phyloP scores from a whole-genome alignment of 1,284 basidiomycete genomes.

The Paramarasmius palmivorus region DNA sequence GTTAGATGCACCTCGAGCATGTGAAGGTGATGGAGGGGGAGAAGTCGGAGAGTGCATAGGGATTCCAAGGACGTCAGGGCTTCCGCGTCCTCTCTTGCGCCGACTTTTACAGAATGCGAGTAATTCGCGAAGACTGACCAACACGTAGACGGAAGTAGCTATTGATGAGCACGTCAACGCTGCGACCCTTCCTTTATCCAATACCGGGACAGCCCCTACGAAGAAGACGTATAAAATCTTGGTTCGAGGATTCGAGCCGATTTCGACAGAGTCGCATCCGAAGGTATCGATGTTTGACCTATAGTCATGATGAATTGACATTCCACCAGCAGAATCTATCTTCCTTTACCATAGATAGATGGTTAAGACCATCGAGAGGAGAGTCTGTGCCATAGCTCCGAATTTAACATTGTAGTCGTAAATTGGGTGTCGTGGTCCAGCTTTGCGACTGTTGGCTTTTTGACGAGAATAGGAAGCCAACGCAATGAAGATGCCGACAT shows the following conservation, averaged over 20 bases:
- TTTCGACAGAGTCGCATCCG: conserved; percentile 19
- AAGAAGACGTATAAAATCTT: conserved; percentile 32
- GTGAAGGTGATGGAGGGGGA: background rate
- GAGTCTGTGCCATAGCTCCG: conserved; percentile 36
- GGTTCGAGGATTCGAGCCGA: background rate
- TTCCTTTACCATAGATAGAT: conserved; percentile 37
- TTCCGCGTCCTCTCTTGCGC: too few relatives aligned
- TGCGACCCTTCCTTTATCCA: conserved; percentile 30
- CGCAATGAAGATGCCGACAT: conserved; percentile 40
- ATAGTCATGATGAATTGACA: background rate
- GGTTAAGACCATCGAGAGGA: conserved; percentile 37
- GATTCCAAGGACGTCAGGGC: too few relatives aligned
- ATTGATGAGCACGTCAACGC: conserved; percentile 32
- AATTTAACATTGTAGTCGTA: conserved; percentile 35
- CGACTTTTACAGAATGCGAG: conserved; percentile 19
- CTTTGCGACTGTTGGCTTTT: conserved; percentile 26
- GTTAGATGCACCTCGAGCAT: background rate
- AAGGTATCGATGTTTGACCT: conserved; percentile 28
- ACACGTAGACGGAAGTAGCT: conserved; percentile 29
- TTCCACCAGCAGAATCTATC: background rate
- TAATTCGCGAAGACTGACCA: conserved; percentile 34
- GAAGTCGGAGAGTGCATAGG: background rate
- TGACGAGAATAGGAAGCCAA: conserved; percentile 40
- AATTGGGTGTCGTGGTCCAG: conserved; percentile 11
- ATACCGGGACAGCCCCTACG: conserved; percentile 28